Percentiles rank a stretch among this genome's conserved stretches.
These are phyloP conservation scores for Erythrobasidium hasegawianum DNA, from an alignment of 1,284 basidiomycete genomes.

Conservation along the genomic window DNA sequence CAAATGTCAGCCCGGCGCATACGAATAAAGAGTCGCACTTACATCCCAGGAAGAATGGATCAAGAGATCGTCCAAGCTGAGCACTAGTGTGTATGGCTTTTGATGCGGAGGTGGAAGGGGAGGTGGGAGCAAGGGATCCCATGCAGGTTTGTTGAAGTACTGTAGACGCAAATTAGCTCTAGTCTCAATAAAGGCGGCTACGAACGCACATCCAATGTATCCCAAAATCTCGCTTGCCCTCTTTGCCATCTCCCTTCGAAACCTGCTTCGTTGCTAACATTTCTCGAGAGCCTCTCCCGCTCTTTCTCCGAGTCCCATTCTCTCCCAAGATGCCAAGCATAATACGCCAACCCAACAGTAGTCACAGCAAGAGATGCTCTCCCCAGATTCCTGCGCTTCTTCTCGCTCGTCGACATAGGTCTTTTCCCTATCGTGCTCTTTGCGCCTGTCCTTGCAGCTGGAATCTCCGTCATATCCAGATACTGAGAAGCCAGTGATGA, in stretches of 20 bases:
- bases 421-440: constrained; percentile 47
- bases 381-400: constrained; percentile 44
- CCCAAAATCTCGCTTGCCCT: constrained; percentile 40
- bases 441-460: constrained; percentile 45
- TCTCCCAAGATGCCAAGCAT: constrained; percentile 45
- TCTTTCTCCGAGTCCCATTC: constrained; percentile 49
- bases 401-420: constrained; percentile 48
- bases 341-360: constrained; percentile 41
- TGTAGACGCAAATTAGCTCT: constrained; percentile 48
- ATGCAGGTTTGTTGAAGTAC: constrained; percentile 89
- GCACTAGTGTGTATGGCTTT: constrained; percentile 84
- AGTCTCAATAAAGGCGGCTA: neutral
- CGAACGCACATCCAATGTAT: constrained; percentile 45
- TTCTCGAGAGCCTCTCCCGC: constrained; percentile 30
- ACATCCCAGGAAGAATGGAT: constrained; percentile 93
- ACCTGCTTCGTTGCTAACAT: constrained; percentile 39
- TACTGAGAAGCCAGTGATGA: constrained; percentile 41
- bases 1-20: constrained; percentile 17
- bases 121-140: constrained; percentile 85
- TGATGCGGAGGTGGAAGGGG: constrained; percentile 77
- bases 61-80: constrained; percentile 89
- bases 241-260: constrained; percentile 25
- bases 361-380: constrained; percentile 40
- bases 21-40: constrained; percentile 49
- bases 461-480: constrained; percentile 44